Evolutionary conservation across 2,329 filamentous ascomycete species (phyloP).

Genomic region (Phaeomoniella chlamydospora): DNA sequence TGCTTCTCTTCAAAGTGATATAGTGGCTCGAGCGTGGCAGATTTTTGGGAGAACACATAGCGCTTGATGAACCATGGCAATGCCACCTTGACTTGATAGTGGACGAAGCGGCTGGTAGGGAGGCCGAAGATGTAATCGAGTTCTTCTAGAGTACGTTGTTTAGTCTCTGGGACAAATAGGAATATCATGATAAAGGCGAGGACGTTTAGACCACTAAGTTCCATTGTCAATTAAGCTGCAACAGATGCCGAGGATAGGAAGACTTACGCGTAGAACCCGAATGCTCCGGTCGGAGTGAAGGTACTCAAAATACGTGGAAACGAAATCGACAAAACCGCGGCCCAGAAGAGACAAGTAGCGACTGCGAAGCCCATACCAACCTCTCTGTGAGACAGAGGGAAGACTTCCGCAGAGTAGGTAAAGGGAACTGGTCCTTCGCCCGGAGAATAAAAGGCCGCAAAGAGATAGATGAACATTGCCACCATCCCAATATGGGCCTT

Average conservation of each 20-base stretch:
- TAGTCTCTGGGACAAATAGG: slow-evolving; percentile 19
- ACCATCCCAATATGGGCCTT: slow-evolving; percentile 11
- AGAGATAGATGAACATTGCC: slow-evolving; percentile 12
- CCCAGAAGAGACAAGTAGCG: slow-evolving; percentile 24
- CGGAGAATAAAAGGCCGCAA: slow-evolving; percentile 19
- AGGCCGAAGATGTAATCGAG: slow-evolving; percentile 33
- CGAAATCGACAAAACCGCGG: slow-evolving; percentile 21
- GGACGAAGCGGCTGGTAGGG: slow-evolving; percentile 23
- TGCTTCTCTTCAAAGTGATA: not conserved
- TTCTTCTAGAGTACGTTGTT: slow-evolving; percentile 15
- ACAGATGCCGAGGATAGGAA: slow-evolving; percentile 16
- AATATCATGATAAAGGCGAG: slow-evolving; percentile 32
- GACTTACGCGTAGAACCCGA: slow-evolving; percentile 33
- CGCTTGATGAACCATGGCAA: slow-evolving; percentile 39
- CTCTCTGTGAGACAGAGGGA: slow-evolving; percentile 39
- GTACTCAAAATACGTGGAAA: slow-evolving; percentile 21
- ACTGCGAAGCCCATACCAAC: slow-evolving; percentile 26
- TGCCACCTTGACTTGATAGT: slow-evolving; percentile 21
- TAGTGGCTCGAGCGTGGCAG: slow-evolving; percentile 31
- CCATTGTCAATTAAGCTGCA: not conserved
- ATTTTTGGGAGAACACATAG: slow-evolving; percentile 36
- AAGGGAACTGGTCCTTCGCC: slow-evolving; percentile 37
- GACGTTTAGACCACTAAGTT: slow-evolving; percentile 23
- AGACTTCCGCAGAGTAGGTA: slow-evolving; percentile 41
- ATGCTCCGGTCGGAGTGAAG: slow-evolving; percentile 20